Conservation (phyloP, 2,329 filamentous ascomycete species). For the Fusarium sp. region DNA sequence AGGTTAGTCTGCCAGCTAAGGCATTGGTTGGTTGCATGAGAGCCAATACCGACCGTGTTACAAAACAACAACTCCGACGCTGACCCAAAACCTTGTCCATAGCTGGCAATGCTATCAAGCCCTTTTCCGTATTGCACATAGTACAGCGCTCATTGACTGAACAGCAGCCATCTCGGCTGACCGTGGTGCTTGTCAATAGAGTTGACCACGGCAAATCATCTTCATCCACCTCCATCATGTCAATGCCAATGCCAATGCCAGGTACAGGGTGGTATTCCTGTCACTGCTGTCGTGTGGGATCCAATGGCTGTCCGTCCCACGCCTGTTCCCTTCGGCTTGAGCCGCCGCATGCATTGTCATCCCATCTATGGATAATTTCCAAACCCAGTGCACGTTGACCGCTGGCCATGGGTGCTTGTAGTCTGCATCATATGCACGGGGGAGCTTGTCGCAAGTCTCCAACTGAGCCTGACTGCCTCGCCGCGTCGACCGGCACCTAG, state of each 20-base stretch:
- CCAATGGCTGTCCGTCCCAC: conserved; percentile 5
- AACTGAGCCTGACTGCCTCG: conserved; percentile 1
- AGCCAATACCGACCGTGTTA: background rate
- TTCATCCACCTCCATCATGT: too few species aligned
- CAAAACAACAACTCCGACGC: background rate
- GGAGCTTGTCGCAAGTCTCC: conserved; percentile 2
- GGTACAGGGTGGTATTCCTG: background rate
- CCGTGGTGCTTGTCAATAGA: too few species aligned
- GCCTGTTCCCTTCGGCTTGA: background rate
- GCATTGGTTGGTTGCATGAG: background rate
- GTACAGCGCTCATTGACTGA: too few species aligned
- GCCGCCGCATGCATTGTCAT: conserved; percentile 1
- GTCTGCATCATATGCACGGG: conserved; percentile 11
- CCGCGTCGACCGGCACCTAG: conserved; percentile 13
- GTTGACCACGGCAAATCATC: too few species aligned
- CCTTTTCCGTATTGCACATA: background rate
- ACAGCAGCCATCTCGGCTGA: too few species aligned
- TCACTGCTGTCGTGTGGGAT: background rate
- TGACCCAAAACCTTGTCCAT: background rate
- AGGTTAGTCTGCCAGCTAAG: too few species aligned
- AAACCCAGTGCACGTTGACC: conserved; percentile 4
- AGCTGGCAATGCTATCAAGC: background rate
- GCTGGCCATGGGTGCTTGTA: background rate
- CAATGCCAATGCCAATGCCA: background rate
- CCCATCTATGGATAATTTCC: background rate